Base-by-base conservation (phyloP, 75 land plant species). In the Chamaecyparis obtusa region DNA sequence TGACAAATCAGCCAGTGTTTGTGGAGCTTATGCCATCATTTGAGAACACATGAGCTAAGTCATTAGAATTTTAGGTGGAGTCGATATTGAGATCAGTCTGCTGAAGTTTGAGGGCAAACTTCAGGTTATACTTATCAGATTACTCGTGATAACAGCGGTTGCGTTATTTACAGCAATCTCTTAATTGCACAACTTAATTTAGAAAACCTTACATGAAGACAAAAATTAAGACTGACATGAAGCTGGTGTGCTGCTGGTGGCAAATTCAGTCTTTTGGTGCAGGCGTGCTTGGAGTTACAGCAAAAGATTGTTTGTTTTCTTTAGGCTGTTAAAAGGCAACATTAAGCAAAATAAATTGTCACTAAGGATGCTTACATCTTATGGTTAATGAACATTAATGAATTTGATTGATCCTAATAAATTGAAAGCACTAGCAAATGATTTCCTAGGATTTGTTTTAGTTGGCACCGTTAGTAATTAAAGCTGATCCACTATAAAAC, bases 1-100 rank as follows among this genome's bases (percentile, higher is more conserved):
- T 46, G 83, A 43, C 43, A 46, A n/a, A 46, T 46, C 83, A 46
- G 15, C 49, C 51, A 81, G 43, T 30, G 32, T 81, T n/a, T 81
- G 46, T 13, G 54, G 83, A 46, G 51, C 83, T 46, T 44, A 14
- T 81, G 48, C n/a, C n/a, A 46, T 46, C 27, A 46, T 43, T 21
- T 43, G 27, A 44, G 83, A 43, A 41, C 0, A 44, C 39, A 80
- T 24, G 48, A 79, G 46, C 30, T 21, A 44, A 41, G 46, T 44
- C 46, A 55, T 56, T 84, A 84, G 85, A 36, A 36, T 84, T 54
- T 56, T 84, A 54, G 85, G 85, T 55, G 85, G 43, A 84, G 41
- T 84, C 16, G 17, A 11, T 17, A 14, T 35, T 54, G 67, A n/a
- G 49, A 46, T 81, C 15, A 3, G 15, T 27, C 32, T 81, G 51